Base-by-base conservation (phyloP, 129 eudicot species). In the Pittosporum tobira region DNA sequence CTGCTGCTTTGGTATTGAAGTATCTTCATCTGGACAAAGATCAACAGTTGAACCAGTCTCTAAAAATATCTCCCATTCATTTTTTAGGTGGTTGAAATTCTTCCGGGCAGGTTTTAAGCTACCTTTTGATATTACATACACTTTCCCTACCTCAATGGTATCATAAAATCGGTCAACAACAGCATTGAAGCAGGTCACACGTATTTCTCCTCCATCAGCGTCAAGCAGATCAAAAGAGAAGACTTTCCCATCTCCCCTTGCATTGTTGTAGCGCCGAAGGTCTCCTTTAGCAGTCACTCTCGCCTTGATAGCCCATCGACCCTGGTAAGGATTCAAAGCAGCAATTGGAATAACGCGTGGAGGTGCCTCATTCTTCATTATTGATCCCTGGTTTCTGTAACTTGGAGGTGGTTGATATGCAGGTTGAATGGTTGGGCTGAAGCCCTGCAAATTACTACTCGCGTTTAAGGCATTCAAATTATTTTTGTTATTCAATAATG, bases 261-360 rank as follows among this genome's bases (percentile, higher is more conserved):
- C 94, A 60, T 93, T 93, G 72, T 93, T 93, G 73, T 83, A 93
- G 16, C 96, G 83, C 0, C 94, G 83, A 7, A 93, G 76, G 56
- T 93, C 91, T 28, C 96, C 95, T 79, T 93, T 93, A 34, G 96
- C 88, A 8, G 99, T 87, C 66, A 93, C 96, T 73, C 99, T 82
- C 15, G 99, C 99, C 73, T 87, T 93, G 55, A 93, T 70, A 62
- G 96, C 99, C 99, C 99, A 93, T 50, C 99, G 79, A 53, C 99
- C 99, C 70, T 93, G 99, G 71, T 93, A 93, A 6, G 99, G 99
- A 68, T 93, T 93, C 67, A 93, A 76, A 50, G 96, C 96, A 43
- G 85, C 68, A 53, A 93, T 87, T 1, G 96, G 96, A 61, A 93
- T 87, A 51, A 84, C 73, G 44, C 99, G 94, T 37, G 99, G 84